Percentiles rank a stretch among this genome's conserved stretches.
These are phyloP conservation scores for Pyracantha coccinea DNA, from an alignment of 331 rosid species.

Conservation along the genomic window DNA sequence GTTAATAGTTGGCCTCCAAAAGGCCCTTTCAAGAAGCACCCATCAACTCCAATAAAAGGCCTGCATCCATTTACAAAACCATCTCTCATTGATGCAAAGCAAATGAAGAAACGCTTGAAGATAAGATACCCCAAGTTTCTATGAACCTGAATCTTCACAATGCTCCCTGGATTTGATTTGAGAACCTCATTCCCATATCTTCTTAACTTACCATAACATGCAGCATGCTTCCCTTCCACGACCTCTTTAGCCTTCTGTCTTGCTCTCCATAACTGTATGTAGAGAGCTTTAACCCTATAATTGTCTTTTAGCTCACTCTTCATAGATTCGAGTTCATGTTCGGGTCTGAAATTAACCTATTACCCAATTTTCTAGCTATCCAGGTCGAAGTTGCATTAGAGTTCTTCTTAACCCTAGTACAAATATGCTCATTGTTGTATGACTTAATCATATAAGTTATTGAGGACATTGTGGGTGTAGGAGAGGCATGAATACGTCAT, in stretches of 20 bases:
- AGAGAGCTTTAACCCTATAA: background rate
- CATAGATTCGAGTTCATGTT: background rate
- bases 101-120: background rate
- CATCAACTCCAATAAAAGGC: background rate
- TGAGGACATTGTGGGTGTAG: background rate
- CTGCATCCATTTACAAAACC: background rate
- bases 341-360: background rate
- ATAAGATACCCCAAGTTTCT: background rate
- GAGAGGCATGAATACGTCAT: background rate
- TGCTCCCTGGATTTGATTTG: background rate
- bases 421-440: background rate
- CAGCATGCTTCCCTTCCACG: background rate
- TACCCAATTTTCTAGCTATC: background rate
- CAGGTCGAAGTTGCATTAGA: background rate
- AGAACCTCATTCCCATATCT: background rate
- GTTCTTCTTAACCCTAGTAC: background rate
- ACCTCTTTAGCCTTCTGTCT: background rate
- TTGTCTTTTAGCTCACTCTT: too few species aligned
- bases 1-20: background rate
- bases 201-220: background rate
- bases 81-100: background rate
- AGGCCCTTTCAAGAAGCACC: background rate
- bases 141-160: background rate
- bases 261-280: background rate
- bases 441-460: background rate